These are phyloP conservation scores for Nicotiana rustica DNA, from an alignment of 305 asterid genomes.

Conservation along the genomic window DNA sequence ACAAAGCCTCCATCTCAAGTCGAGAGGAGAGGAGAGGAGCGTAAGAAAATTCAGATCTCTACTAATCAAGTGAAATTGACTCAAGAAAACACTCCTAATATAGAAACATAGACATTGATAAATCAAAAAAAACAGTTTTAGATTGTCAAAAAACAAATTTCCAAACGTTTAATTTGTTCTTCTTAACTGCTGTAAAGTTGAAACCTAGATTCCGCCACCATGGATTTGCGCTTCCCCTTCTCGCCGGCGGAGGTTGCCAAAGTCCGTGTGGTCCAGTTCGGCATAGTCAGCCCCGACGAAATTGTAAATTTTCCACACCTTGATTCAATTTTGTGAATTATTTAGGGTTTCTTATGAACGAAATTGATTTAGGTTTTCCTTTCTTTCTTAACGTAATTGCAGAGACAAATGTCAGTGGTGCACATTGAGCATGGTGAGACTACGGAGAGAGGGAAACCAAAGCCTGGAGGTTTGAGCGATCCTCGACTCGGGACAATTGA, in stretches of 20 bases:
- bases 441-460: conserved; percentile 95
- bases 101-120: neutral
- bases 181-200: conserved; percentile 27
- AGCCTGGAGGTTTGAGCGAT: conserved; percentile 89
- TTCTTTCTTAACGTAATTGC: conserved; percentile 42
- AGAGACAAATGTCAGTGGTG: conserved; percentile 98
- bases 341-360: conserved; percentile 4
- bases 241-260: conserved; percentile 97
- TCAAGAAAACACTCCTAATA: neutral
- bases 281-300: conserved; percentile 94
- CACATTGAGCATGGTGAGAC: conserved; percentile 98
- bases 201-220: conserved; percentile 37
- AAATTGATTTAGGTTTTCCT: neutral
- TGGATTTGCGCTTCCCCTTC: conserved; percentile 90
- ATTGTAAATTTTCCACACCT: conserved; percentile 59
- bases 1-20: conserved; percentile 12
- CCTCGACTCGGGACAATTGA: conserved; percentile 92
- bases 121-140: neutral
- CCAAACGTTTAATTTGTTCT: neutral
- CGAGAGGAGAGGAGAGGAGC: conserved; percentile 26
- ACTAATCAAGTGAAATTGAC: neutral
- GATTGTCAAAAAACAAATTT: neutral
- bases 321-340: conserved; percentile 33
- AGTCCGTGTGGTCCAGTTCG: conserved; percentile 86
- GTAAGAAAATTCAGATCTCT: conserved; percentile 16